Percentiles rank a stretch among this genome's conserved stretches.
Conservation (phyloP, 345 rosid species). For the Aurinia saxatilis region DNA sequence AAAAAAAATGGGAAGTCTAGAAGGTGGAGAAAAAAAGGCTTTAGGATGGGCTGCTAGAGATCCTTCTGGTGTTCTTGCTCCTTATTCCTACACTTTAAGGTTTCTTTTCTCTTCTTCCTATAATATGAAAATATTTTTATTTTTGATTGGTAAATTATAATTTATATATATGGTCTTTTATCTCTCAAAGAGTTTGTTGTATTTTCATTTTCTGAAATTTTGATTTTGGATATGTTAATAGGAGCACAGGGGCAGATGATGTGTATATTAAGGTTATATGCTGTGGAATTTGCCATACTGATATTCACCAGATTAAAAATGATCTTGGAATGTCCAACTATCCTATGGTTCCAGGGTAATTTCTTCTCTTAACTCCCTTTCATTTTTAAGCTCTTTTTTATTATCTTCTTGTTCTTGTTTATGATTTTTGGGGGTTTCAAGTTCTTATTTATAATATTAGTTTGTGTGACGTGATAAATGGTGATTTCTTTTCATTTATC, state of each 20-base stretch:
- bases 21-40: conserved; percentile 38
- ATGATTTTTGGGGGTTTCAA: too few relatives aligned
- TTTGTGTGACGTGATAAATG: too few relatives aligned
- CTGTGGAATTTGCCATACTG: conserved; percentile 74
- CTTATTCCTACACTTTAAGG: conserved; percentile 58
- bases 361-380: neutral
- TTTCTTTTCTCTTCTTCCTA: neutral
- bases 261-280: conserved; percentile 51
- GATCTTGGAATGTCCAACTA: conserved; percentile 49
- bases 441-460: neutral
- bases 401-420: neutral
- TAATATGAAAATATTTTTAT: neutral
- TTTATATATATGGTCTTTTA: neutral
- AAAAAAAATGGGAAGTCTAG: conserved; percentile 36
- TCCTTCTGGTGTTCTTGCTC: conserved; percentile 60
- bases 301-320: conserved; percentile 61
- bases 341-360: conserved; percentile 83
- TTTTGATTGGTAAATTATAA: too few relatives aligned
- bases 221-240: conserved; percentile 17
- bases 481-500: too few relatives aligned
- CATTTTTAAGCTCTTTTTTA: neutral
- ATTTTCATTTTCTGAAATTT: neutral
- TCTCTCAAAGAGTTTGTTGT: neutral
- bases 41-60: conserved; percentile 85
- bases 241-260: conserved; percentile 67